Base-by-base conservation (phyloP, 169 alveolate genomes). In the Plasmodium malariae region DNA sequence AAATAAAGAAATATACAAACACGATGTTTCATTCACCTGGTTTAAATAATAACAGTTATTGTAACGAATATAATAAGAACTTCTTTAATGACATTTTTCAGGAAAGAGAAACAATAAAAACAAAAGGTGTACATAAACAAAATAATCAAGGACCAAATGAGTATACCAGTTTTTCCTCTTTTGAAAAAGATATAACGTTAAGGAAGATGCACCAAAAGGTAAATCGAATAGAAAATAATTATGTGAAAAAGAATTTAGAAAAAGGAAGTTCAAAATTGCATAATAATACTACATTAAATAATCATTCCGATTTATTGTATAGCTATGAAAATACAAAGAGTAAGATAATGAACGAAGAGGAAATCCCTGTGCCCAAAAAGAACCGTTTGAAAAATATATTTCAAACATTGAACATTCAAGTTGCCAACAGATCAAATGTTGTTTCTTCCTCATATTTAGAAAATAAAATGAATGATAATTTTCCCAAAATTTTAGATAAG, bases 11-110 rank as follows among this genome's bases (percentile, higher is more conserved):
- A 6, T 19, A 67, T 70, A 54, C 26, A 57, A 83, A 67, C 36
- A 40, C 76, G 19, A 65, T 14, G 2, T 21, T 30, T 26, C 89
- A 37, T 21, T 60, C 70, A 49, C 6, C 51, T 5, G 12, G 19
- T 19, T 3, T 76, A 45, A 26, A 55, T 5, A 48, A 57, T 19
- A 37, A 26, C 17, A 30, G 21, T 30, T 14, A 11, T 11, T 36
- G 11, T n/a, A 7, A 49, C 7, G 37, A 49, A 55, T 19, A 49
- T 48, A 54, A 28, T 43, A 73, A 4, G 30, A 6, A n/a, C 49
- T 71, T 51, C 48, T 21, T 71, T 36, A 40, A 71, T 24, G 65
- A 40, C 24, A 32, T 68, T 51, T 26, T 19, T 48, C 54, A 70
- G 21, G 45, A 24, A 17, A 36, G 34, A 28, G 17, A 3, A 2